Percentiles rank a stretch among this genome's conserved stretches.
These are phyloP conservation scores for Penicillium verhagenii DNA, from an alignment of 495 filamentous ascomycete genomes.

Conservation along the genomic window DNA sequence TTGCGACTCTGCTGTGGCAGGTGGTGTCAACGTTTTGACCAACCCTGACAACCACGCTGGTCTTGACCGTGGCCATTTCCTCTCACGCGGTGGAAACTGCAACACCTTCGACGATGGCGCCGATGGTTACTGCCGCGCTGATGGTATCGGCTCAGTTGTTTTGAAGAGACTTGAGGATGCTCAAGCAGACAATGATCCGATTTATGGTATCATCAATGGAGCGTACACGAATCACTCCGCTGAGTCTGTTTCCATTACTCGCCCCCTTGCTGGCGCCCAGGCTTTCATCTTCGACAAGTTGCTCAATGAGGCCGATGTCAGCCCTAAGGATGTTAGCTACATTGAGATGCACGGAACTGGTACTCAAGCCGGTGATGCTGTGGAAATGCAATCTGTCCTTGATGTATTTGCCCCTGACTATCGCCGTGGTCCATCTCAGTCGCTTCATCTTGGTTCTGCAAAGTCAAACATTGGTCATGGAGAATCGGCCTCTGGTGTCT, in stretches of 20 bases:
- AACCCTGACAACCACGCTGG: conserved; percentile 85
- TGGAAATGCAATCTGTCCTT: conserved; percentile 76
- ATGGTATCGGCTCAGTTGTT: conserved; percentile 68
- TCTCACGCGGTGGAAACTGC: conserved; percentile 76
- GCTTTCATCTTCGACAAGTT: conserved; percentile 66
- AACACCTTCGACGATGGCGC: conserved; percentile 76
- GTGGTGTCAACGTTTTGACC: conserved; percentile 77
- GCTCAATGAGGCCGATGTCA: conserved; percentile 65
- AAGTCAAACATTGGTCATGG: conserved; percentile 92
- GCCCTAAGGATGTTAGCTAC: conserved; percentile 74
- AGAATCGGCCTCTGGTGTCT: conserved; percentile 83
- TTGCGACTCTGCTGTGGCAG: conserved; percentile 81
- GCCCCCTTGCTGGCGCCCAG: conserved; percentile 74
- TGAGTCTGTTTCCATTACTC: conserved; percentile 77
- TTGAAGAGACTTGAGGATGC: conserved; percentile 77
- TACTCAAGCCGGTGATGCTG: conserved; percentile 77
- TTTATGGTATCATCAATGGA: conserved; percentile 65
- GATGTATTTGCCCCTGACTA: conserved; percentile 74
- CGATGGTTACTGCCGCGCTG: conserved; percentile 76
- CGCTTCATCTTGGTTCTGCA: conserved; percentile 77
- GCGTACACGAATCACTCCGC: conserved; percentile 75
- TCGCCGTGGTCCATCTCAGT: conserved; percentile 65
- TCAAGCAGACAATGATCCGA: conserved; percentile 68
- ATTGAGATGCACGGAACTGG: conserved; percentile 92
- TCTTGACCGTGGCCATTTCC: conserved; percentile 78